Evolutionary conservation across 2,329 filamentous ascomycete genomes (phyloP).

Genomic region (Parasarocladium wereldwijsianum): DNA sequence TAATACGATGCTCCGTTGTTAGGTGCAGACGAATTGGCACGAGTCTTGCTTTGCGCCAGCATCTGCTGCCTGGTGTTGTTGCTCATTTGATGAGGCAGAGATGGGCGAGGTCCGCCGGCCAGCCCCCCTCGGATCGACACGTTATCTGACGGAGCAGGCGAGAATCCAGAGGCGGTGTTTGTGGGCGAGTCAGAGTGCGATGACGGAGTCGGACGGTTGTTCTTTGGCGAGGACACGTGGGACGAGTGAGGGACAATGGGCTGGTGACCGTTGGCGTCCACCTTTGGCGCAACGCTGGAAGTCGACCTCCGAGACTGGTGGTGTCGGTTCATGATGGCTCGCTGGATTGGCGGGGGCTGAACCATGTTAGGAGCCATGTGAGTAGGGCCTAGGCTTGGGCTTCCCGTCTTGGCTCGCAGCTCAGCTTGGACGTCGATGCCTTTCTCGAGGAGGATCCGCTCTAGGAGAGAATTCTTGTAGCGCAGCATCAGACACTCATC

Average conservation of each 20-base stretch:
- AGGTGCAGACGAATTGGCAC: slow-evolving; percentile 15
- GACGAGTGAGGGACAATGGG: slow-evolving; percentile 39
- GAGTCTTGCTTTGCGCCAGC: slow-evolving; percentile 10
- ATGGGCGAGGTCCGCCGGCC: slow-evolving; percentile 8
- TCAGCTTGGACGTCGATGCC: slow-evolving; percentile 97
- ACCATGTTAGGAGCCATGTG: slow-evolving; percentile 53
- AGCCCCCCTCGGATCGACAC: slow-evolving; percentile 28
- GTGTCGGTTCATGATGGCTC: slow-evolving; percentile 68
- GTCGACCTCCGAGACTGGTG: slow-evolving; percentile 59
- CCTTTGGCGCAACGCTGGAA: slow-evolving; percentile 62
- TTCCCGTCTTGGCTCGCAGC: slow-evolving; percentile 81
- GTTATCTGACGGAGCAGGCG: slow-evolving; percentile 31
- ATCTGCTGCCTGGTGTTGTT: slow-evolving; percentile 18
- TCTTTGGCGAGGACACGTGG: slow-evolving; percentile 45
- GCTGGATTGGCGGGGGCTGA: slow-evolving; percentile 63
- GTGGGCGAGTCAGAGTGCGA: slow-evolving; percentile 53
- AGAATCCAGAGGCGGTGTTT: slow-evolving; percentile 27
- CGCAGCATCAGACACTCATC: slow-evolving; percentile 97
- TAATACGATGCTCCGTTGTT: slow-evolving; percentile 45
- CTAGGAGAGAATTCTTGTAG: slow-evolving; percentile 94
- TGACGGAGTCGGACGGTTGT: slow-evolving; percentile 61
- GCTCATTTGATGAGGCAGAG: slow-evolving; percentile 5
- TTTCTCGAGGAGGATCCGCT: slow-evolving; percentile 92
- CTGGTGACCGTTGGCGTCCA: slow-evolving; percentile 38
- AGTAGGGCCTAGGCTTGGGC: slow-evolving; percentile 61